Percentiles rank a stretch among this genome's conserved stretches.
Conservation (phyloP, 2,329 filamentous ascomycete species). For the Epichloe glyceriae region DNA sequence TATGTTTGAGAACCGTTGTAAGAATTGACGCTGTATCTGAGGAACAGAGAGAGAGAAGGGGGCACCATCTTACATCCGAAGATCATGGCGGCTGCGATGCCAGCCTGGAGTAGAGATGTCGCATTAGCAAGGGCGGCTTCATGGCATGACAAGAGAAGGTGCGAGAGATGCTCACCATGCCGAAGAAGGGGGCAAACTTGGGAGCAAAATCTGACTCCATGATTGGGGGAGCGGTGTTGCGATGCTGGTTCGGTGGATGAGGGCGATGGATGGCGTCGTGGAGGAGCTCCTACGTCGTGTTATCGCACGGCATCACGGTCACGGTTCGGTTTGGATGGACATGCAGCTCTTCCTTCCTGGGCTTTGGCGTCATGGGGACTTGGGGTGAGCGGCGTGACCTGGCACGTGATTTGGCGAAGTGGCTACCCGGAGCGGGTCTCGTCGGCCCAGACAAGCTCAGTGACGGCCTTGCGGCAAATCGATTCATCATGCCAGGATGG, state of each 20-base stretch:
- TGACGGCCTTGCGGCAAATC: too few species aligned
- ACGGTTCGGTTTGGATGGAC: not conserved
- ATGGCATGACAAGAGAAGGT: constrained; percentile 12
- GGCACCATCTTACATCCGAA: constrained; percentile 56
- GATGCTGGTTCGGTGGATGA: not conserved
- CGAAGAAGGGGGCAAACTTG: constrained; percentile 78
- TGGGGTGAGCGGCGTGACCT: not conserved
- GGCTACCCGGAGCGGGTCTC: too few species aligned
- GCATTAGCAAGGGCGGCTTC: constrained; percentile 7
- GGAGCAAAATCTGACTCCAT: constrained; percentile 54
- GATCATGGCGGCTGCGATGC: constrained; percentile 71
- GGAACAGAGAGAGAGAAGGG: not conserved
- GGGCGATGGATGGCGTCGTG: not conserved
- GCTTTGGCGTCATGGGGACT: constrained; percentile 3
- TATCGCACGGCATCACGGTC: constrained; percentile 1
- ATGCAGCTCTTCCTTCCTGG: not conserved
- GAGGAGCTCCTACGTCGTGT: constrained; percentile 1
- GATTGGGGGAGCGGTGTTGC: constrained; percentile 11
- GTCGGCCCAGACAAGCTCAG: too few species aligned
- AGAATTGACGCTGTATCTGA: not conserved
- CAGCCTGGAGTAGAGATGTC: constrained; percentile 37
- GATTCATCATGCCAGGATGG: too few species aligned
- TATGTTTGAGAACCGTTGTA: constrained; percentile 14
- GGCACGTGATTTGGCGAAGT: constrained; percentile 2
- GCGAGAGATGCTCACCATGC: constrained; percentile 52